Percentiles rank a stretch among this genome's conserved stretches.
Evolutionary conservation across 2,329 filamentous ascomycete species (phyloP).

Genomic region (Gnomoniopsis smithogilvyi): DNA sequence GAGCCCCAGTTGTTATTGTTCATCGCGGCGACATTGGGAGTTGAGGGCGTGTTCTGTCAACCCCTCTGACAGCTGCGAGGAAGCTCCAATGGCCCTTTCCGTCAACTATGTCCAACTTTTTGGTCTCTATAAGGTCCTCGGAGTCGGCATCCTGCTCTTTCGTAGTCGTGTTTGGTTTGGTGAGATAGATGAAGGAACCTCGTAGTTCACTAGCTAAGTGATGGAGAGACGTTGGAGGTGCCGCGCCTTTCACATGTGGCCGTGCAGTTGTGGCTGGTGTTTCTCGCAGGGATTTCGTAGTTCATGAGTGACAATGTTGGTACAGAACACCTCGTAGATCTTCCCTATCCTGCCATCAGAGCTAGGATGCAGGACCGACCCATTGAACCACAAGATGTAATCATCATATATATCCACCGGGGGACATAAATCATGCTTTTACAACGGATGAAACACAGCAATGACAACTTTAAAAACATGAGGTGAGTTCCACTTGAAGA

Average conservation of each 20-base stretch:
- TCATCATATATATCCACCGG: no score
- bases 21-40: constrained; percentile 15
- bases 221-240: constrained; percentile 1
- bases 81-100: background rate
- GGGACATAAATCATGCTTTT: no score
- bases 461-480: no score
- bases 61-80: constrained; percentile 2
- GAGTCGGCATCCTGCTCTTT: background rate
- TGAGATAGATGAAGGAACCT: background rate
- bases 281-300: background rate
- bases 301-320: background rate
- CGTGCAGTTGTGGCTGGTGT: background rate
- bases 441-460: no score
- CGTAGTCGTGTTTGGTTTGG: background rate
- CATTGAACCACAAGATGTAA: no score
- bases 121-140: background rate
- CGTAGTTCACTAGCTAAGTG: background rate
- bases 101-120: background rate
- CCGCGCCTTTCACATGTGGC: background rate
- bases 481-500: no score
- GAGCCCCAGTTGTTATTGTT: constrained; percentile 20
- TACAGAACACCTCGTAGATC: no score
- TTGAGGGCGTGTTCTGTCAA: background rate
- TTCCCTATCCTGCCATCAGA: no score
- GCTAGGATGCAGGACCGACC: no score